These are phyloP conservation scores for Pulicaria dysenterica DNA, from an alignment of 129 eudicot genomes.

Conservation along the genomic window DNA sequence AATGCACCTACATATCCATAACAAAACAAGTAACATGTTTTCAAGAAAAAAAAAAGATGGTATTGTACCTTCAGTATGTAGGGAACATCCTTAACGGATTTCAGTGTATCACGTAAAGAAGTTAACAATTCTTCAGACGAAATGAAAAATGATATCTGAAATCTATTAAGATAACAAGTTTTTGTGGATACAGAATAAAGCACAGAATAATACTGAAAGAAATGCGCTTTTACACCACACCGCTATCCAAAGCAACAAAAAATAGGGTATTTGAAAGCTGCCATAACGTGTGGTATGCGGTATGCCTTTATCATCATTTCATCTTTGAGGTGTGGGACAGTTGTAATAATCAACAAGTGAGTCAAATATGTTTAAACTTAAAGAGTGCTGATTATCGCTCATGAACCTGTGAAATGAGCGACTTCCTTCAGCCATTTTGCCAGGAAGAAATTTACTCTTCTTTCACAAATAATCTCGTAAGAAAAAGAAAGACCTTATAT, in stretches of 20 bases:
- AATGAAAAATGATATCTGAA: slow-evolving; percentile 77
- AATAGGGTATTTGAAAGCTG: not conserved
- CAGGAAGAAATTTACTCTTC: not conserved
- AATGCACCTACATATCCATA: not conserved
- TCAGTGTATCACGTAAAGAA: slow-evolving; percentile 86
- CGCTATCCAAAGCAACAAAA: not conserved
- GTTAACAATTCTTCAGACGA: slow-evolving; percentile 71
- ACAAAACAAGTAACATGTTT: not conserved
- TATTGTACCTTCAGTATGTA: slow-evolving; percentile 75
- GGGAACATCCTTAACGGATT: slow-evolving; percentile 90
- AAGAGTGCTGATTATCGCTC: not conserved
- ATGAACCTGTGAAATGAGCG: not conserved
- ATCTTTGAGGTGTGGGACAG: not conserved
- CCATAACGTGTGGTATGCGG: not conserved
- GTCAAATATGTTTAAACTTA: not conserved
- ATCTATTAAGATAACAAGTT: slow-evolving; percentile 33
- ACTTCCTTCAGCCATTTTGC: no score
- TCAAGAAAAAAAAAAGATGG: slow-evolving; percentile 15
- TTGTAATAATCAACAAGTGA: not conserved
- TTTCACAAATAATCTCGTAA: not conserved
- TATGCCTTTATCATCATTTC: not conserved
- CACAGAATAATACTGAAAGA: not conserved
- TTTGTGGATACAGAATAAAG: not conserved
- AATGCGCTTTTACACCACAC: not conserved
- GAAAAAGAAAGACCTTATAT: not conserved